phyloP scores from a whole-genome alignment of 1,139 yeast genomes.

The Scheffersomyces quercinus region DNA sequence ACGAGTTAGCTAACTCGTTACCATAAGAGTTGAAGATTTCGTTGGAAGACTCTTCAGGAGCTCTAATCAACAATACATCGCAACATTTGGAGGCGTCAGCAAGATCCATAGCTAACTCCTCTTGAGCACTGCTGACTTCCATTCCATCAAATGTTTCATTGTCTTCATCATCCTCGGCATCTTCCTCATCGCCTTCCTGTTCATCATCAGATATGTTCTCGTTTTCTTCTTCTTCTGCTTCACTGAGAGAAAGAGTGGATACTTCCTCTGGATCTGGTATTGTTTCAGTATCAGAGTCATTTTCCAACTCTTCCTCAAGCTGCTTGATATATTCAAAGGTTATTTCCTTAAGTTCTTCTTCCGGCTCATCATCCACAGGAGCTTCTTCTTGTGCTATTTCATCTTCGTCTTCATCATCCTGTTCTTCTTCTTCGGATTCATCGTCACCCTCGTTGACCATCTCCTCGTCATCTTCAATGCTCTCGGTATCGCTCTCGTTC shows the following conservation, averaged over 20 bases:
- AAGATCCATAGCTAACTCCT: constrained; percentile 32
- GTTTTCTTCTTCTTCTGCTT: constrained; percentile 13
- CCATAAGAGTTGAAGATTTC: constrained; percentile 84
- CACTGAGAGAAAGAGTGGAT: constrained; percentile 25
- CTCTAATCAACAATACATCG: constrained; percentile 49
- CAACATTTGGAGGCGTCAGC: constrained; percentile 49
- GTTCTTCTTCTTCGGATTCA: constrained; percentile 12
- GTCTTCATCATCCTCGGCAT: constrained; percentile 4
- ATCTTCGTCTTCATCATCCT: constrained; percentile 10
- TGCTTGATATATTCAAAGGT: constrained; percentile 38
- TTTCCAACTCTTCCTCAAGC: constrained; percentile 26
- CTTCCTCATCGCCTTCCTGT: constrained; percentile 4
- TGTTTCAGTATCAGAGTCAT: constrained; percentile 33
- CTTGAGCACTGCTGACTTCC: constrained; percentile 6
- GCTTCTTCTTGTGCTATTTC: constrained; percentile 13
- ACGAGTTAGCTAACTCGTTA: constrained; percentile 59
- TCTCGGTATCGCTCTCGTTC: constrained; percentile 25
- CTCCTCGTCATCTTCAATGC: constrained; percentile 18
- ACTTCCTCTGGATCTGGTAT: constrained; percentile 23
- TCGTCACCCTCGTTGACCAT: constrained; percentile 15
- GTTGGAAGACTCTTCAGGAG: constrained; percentile 41
- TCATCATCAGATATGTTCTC: neutral
- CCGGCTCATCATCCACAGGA: constrained; percentile 4
- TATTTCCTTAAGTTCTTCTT: constrained; percentile 24
- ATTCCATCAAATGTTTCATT: neutral